A percentile compares a stretch with the other conserved stretches of the same genome.
Conservation (phyloP, 2,329 filamentous ascomycete species). For the Fusarium tjaetaba region DNA sequence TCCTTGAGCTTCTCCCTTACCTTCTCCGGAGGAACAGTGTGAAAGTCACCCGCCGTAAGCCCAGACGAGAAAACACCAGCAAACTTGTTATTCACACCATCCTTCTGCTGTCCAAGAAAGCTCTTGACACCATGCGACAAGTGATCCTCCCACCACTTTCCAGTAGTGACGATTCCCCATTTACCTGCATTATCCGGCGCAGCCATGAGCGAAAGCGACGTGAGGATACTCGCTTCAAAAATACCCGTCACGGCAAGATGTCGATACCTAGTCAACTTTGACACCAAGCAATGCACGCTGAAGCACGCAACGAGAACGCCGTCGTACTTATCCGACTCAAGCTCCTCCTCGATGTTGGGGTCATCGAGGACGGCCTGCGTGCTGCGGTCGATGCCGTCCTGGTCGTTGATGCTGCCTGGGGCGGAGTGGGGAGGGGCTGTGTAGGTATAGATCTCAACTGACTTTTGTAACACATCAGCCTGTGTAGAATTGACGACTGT, state of each 20-base stretch:
- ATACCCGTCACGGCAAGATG: constrained; percentile 67
- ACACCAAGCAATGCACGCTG: constrained; percentile 82
- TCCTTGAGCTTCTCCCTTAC: constrained; percentile 73
- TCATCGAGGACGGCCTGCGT: constrained; percentile 69
- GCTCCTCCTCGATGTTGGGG: constrained; percentile 52
- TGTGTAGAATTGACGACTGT: background rate
- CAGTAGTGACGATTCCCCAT: constrained; percentile 92
- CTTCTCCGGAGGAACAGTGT: constrained; percentile 71
- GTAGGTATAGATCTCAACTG: constrained; percentile 67
- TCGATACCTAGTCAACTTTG: constrained; percentile 57
- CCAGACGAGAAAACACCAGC: constrained; percentile 86
- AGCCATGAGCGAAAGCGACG: constrained; percentile 63
- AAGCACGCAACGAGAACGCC: constrained; percentile 91
- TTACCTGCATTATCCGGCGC: constrained; percentile 48
- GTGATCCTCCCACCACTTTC: constrained; percentile 82
- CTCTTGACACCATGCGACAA: constrained; percentile 71
- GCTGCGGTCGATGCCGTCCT: constrained; percentile 72
- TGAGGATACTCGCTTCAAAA: constrained; percentile 82
- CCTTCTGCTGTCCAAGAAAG: constrained; percentile 65
- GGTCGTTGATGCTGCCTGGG: constrained; percentile 82
- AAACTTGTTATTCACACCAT: constrained; percentile 62
- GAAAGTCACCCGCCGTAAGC: constrained; percentile 81
- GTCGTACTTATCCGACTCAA: constrained; percentile 64
- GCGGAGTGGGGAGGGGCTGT: constrained; percentile 68
- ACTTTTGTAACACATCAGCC: constrained; percentile 47